Conservation (phyloP, 345 rosid genomes). For the Citrus australasica region DNA sequence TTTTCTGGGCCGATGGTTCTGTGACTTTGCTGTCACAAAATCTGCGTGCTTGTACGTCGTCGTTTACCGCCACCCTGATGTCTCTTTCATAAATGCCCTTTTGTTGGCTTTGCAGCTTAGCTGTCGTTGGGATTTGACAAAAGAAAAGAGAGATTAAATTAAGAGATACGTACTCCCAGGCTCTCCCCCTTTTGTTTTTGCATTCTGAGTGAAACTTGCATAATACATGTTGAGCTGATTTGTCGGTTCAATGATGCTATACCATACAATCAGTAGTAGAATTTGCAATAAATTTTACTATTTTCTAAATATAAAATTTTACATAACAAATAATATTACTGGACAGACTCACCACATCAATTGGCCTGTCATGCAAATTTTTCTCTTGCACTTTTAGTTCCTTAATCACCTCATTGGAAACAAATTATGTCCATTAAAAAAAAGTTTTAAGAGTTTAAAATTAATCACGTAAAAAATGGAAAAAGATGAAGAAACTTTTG, state of each 20-base stretch:
- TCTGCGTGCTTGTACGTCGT: constrained; percentile 39
- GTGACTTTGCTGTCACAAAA: constrained; percentile 30
- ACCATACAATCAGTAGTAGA: too few species aligned
- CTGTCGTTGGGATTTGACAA: constrained; percentile 13
- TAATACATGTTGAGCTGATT: too few species aligned
- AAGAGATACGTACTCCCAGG: too few species aligned
- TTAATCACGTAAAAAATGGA: background rate
- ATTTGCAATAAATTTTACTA: too few species aligned
- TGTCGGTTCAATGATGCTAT: too few species aligned
- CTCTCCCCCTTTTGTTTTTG: background rate
- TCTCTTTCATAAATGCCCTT: constrained; percentile 18
- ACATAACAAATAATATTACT: too few species aligned
- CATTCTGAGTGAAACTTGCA: too few species aligned
- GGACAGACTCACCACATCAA: too few species aligned
- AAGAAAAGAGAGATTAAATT: background rate
- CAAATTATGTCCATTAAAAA: constrained; percentile 12
- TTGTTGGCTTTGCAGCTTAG: constrained; percentile 4
- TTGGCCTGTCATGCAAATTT: too few species aligned
- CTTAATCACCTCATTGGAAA: constrained; percentile 2
- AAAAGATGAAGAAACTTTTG: background rate
- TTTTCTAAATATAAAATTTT: too few species aligned
- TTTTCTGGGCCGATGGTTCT: constrained; percentile 18
- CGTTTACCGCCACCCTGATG: constrained; percentile 25
- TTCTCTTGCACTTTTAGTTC: constrained; percentile 19
- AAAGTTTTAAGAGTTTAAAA: background rate